Evolutionary conservation across 495 filamentous ascomycete species (phyloP).

Genomic region (Talaromyces wortmannii): DNA sequence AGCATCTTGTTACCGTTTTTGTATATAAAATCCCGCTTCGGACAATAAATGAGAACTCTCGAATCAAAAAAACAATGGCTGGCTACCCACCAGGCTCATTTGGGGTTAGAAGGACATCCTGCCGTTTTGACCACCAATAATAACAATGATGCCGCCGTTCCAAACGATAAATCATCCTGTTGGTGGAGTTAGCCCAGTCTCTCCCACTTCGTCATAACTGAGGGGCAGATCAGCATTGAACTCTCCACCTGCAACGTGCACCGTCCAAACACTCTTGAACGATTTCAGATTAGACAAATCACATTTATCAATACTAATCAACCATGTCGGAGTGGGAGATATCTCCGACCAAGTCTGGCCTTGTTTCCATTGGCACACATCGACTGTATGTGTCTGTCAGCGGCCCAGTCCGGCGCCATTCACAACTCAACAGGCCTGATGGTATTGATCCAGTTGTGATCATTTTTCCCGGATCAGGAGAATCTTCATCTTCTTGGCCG

Average conservation of each 20-base stretch:
- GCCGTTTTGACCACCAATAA: too few relatives aligned
- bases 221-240: too few relatives aligned
- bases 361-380: slow-evolving; percentile 26
- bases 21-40: slow-evolving; percentile 28
- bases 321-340: slow-evolving; percentile 1
- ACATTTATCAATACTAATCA: too few relatives aligned
- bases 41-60: background rate
- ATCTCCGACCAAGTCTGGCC: background rate
- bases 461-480: slow-evolving; percentile 38
- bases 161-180: too few relatives aligned
- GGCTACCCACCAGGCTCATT: background rate
- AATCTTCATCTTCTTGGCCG: slow-evolving; percentile 34
- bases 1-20: slow-evolving; percentile 30
- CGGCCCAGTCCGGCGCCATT: slow-evolving; percentile 12
- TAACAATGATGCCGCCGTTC: too few relatives aligned
- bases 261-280: too few relatives aligned
- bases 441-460: slow-evolving; percentile 27
- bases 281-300: too few relatives aligned
- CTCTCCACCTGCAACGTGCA: too few relatives aligned
- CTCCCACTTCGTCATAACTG: too few relatives aligned
- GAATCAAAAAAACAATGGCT: background rate
- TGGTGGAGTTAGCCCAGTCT: too few relatives aligned
- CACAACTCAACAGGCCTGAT: background rate
- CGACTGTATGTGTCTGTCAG: slow-evolving; percentile 20
- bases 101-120: background rate